These are phyloP conservation scores for Bassia scoparia DNA, from an alignment of 148 eudicot genomes.

Conservation along the genomic window DNA sequence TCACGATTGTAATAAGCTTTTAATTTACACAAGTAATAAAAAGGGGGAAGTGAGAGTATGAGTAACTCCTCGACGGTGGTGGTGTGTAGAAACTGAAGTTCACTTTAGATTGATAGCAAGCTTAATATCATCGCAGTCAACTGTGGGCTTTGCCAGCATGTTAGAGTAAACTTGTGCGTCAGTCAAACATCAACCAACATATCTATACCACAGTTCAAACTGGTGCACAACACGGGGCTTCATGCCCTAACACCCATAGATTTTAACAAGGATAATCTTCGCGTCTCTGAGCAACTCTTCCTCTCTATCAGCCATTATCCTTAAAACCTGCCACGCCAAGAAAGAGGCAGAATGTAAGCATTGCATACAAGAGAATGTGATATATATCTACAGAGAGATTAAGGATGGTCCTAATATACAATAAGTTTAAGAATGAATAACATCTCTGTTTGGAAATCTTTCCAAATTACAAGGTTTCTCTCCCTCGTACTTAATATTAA, in stretches of 20 bases:
- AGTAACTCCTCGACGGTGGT: constrained; percentile 95
- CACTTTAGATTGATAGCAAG: constrained; percentile 89
- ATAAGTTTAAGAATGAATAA: no score
- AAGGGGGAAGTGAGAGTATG: neutral
- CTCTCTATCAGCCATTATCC: constrained; percentile 68
- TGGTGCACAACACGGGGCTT: constrained; percentile 90
- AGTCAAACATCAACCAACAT: constrained; percentile 81
- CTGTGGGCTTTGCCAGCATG: constrained; percentile 72
- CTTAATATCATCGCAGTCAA: constrained; percentile 82
- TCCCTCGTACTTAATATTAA: no score
- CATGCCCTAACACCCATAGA: constrained; percentile 88
- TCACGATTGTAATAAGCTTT: no score
- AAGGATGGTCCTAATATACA: no score
- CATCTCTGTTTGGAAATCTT: no score
- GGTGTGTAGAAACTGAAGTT: constrained; percentile 94
- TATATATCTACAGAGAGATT: no score
- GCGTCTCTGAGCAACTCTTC: constrained; percentile 90
- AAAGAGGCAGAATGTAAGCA: neutral
- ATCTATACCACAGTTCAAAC: constrained; percentile 85
- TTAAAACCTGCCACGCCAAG: constrained; percentile 15
- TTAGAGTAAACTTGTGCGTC: constrained; percentile 94
- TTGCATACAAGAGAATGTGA: neutral
- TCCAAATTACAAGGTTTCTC: no score
- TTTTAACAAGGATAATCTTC: constrained; percentile 66
- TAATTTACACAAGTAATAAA: neutral